phyloP scores from a whole-genome alignment of 1,284 basidiomycete genomes.

The Rugosomyces carneus region DNA sequence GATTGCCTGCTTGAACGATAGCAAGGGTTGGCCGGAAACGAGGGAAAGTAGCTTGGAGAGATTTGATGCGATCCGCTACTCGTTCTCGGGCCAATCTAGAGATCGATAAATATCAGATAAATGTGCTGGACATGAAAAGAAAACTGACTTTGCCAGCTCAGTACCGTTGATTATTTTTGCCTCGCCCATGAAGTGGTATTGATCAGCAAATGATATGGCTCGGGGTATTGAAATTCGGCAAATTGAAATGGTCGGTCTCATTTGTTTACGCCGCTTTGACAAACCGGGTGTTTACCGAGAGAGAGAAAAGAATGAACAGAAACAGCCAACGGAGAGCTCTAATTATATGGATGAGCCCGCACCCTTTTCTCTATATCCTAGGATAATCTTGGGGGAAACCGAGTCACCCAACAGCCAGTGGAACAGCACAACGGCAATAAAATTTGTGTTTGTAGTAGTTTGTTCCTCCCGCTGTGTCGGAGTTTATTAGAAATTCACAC shows the following conservation, averaged over 20 bases:
- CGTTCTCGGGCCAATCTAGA: constrained; percentile 74
- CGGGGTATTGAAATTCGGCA: constrained; percentile 15
- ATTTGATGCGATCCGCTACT: constrained; percentile 61
- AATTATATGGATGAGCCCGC: constrained; percentile 12
- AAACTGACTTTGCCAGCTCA: constrained; percentile 73
- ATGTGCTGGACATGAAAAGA: background rate
- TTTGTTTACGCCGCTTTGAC: constrained; percentile 24
- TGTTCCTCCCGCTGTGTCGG: background rate
- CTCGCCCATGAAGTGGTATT: constrained; percentile 52
- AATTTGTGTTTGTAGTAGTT: constrained; percentile 3
- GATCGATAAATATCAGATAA: background rate
- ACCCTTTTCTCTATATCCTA: constrained; percentile 6
- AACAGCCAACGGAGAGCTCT: background rate
- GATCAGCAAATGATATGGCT: constrained; percentile 31
- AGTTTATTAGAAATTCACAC: constrained; percentile 9
- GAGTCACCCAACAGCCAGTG: constrained; percentile 7
- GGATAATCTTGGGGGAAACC: constrained; percentile 3
- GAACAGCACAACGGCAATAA: too few species aligned
- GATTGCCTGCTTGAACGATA: constrained; percentile 92
- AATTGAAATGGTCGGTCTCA: constrained; percentile 14
- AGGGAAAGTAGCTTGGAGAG: constrained; percentile 59
- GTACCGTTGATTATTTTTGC: constrained; percentile 80
- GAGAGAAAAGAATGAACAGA: constrained; percentile 1
- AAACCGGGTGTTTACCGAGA: constrained; percentile 1
- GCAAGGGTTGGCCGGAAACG: constrained; percentile 87